Conservation (phyloP, 441 rosid genomes). For the Populus hybrid region DNA sequence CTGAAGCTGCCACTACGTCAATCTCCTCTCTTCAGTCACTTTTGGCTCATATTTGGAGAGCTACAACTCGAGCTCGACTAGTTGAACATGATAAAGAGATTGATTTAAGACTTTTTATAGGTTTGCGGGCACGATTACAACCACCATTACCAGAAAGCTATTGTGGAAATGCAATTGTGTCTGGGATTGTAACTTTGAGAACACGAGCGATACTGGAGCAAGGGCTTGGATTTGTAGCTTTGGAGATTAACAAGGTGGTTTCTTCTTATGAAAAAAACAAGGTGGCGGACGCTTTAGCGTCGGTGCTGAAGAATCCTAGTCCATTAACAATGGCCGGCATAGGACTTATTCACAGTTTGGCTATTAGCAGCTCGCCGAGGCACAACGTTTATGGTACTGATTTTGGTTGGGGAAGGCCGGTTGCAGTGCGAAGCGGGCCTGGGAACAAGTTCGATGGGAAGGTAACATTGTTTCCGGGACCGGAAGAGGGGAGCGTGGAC, state of each 20-base stretch:
- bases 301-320: slow-evolving; percentile 17
- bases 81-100: slow-evolving; percentile 10
- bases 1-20: slow-evolving; percentile 14
- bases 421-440: slow-evolving; percentile 29
- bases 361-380: slow-evolving; percentile 28
- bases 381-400: slow-evolving; percentile 36
- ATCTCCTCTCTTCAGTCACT: slow-evolving; percentile 51
- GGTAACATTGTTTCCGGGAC: slow-evolving; percentile 22
- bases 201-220: slow-evolving; percentile 15
- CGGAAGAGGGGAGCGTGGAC: slow-evolving; percentile 38
- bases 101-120: background rate
- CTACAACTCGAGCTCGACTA: slow-evolving; percentile 9
- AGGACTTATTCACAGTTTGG: background rate
- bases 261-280: slow-evolving; percentile 7
- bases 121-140: slow-evolving; percentile 28
- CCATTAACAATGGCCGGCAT: accelerated
- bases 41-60: slow-evolving; percentile 39
- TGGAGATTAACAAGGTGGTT: slow-evolving; percentile 16
- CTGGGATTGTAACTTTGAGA: background rate
- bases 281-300: background rate
- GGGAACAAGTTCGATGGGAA: slow-evolving; percentile 21
- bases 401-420: slow-evolving; percentile 52
- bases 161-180: slow-evolving; percentile 28
- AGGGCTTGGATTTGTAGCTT: slow-evolving; percentile 14
- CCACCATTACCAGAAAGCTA: slow-evolving; percentile 24